Evolutionary conservation across 78 protist species (phyloP), one percentile per base, ranked within the genome.

Genomic region (Isochrysis galbana): DNA sequence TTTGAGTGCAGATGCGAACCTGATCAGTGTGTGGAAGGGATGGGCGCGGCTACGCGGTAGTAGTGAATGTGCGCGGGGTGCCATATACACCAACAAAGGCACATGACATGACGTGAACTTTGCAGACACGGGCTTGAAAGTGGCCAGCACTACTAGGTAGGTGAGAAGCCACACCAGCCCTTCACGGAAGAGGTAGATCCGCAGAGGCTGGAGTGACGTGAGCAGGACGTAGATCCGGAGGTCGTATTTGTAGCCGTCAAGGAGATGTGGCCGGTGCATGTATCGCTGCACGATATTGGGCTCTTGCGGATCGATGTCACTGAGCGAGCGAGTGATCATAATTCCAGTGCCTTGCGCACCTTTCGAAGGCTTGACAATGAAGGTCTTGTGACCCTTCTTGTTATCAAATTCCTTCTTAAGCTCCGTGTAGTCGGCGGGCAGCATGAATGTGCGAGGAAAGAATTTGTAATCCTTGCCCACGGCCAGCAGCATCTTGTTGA

Each of bases 211-310:
- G 29, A 55, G 2, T 1, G 77, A 45, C 38, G 67, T 36, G 82
- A 95, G 83, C 22, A 95, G 44, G 39, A 92, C 95, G 91, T 95
- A 95, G 7, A 95, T 0, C 7, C 97, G 90, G 32, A 95, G 38
- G 77, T 95, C 97, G 70, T 93, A 95, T 67, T 95, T 95, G 80
- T 47, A 87, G 4, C 93, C 94, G 44, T 93, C 90, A 29, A 95
- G 89, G 25, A 94, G 82, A 47, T 42, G 82, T 3, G 97, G 97
- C 25, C 82, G n/a, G 32, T 42, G 74, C 23, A 95, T 2, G 92
- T 95, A 95, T n/a, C 78, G 84, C 72, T 95, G 97, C 61, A 86
- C 94, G 21, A 92, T 74, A 19, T 39, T 14, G 46, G 5, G 5
- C 45, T 91, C 94, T 1, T 78, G 67, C 87, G 41, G 46, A 11